Evolutionary conservation across 2,329 filamentous ascomycete genomes (phyloP).

Genomic region (Aspergillus ochraceus): DNA sequence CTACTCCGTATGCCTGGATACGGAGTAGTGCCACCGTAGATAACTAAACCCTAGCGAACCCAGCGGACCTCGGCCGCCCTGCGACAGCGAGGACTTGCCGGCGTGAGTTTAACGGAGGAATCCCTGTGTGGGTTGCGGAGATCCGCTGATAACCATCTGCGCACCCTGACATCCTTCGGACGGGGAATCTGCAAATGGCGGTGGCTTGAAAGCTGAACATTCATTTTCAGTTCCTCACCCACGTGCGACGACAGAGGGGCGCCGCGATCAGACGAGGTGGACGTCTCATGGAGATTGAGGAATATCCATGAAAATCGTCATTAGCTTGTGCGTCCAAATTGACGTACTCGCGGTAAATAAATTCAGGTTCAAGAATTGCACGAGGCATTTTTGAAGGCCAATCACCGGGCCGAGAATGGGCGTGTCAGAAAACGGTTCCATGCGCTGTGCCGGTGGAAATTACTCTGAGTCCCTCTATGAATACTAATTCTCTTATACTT

Average conservation of each 20-base stretch:
- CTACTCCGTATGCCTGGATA: background rate
- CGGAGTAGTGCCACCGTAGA: background rate
- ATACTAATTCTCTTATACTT: too few species aligned
- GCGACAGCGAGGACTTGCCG: background rate
- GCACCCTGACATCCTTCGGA: too few species aligned
- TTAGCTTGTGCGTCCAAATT: too few species aligned
- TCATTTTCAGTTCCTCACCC: background rate
- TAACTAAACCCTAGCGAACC: background rate
- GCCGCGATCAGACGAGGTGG: too few species aligned
- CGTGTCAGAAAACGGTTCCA: constrained; percentile 14
- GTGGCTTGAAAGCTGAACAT: too few species aligned
- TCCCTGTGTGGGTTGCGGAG: constrained; percentile 4
- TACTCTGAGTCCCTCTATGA: background rate
- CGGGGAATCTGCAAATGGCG: too few species aligned
- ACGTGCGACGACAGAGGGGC: background rate
- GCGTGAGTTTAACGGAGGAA: background rate
- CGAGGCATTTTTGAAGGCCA: constrained; percentile 25
- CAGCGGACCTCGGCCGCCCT: constrained; percentile 9
- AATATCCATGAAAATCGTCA: too few species aligned
- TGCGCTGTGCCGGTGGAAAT: constrained; percentile 5
- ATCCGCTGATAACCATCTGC: background rate
- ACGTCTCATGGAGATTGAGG: too few species aligned
- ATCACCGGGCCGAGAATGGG: constrained; percentile 11
- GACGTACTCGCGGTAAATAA: too few species aligned
- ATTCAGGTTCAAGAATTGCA: constrained; percentile 3